Evolutionary conservation across 345 rosid genomes (phyloP).

Genomic region (Eucalyptus melliodora): DNA sequence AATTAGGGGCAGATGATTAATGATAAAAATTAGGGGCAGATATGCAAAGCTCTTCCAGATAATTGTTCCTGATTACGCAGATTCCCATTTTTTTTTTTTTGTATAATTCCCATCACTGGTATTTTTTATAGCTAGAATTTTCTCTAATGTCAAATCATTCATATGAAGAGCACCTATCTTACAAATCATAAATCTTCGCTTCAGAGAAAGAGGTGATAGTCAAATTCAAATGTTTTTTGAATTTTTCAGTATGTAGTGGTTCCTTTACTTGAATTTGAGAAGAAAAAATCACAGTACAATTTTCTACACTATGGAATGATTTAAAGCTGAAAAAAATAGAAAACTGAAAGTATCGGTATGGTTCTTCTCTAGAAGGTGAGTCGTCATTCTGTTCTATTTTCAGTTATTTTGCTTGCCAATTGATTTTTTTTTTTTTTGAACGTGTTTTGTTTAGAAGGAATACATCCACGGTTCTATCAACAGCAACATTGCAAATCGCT

Average conservation of each 20-base stretch:
- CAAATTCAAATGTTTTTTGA: not conserved
- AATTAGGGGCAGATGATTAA: not conserved
- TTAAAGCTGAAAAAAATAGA: too few relatives aligned
- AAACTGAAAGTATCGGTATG: too few relatives aligned
- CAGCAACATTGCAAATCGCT: not conserved
- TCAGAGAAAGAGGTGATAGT: not conserved
- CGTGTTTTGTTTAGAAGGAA: not conserved
- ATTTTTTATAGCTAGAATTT: not conserved
- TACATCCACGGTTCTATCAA: not conserved
- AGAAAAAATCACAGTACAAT: not conserved
- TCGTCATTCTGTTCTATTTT: too few relatives aligned
- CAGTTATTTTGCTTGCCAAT: too few relatives aligned
- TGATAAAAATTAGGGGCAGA: not conserved
- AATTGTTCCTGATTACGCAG: not conserved
- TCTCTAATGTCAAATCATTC: not conserved
- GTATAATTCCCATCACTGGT: not conserved
- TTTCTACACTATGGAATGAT: not conserved
- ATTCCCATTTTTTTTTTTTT: not conserved
- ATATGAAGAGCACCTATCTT: not conserved
- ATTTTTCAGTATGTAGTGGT: not conserved
- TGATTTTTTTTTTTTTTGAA: not conserved
- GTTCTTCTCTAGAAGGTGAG: too few relatives aligned
- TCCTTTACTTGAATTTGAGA: too few relatives aligned
- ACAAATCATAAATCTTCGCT: not conserved
- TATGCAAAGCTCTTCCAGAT: not conserved